phyloP scores from a whole-genome alignment of 805 yeast species.

The Babjeviella inositovora region DNA sequence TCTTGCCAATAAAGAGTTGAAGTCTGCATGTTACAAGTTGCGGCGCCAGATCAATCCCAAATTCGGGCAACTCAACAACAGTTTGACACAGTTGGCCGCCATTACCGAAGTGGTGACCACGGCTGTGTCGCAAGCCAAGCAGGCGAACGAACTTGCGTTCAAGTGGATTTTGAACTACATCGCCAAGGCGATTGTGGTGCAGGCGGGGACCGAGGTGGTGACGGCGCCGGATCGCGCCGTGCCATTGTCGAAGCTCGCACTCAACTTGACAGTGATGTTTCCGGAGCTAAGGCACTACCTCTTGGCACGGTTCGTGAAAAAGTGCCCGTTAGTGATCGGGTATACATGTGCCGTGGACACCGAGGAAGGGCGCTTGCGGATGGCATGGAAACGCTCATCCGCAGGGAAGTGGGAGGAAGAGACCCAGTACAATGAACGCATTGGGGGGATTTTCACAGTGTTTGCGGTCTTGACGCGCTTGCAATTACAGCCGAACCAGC shows the following conservation, averaged over 20 bases:
- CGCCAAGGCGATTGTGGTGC: conserved; percentile 76
- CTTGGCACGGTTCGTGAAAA: conserved; percentile 74
- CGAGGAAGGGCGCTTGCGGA: conserved; percentile 61
- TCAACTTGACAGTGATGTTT: conserved; percentile 27
- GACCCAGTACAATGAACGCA: conserved; percentile 64
- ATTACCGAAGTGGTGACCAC: conserved; percentile 33
- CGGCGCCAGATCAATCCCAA: conserved; percentile 74
- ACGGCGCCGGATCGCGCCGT: conserved; percentile 65
- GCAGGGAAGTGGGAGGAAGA: conserved; percentile 41
- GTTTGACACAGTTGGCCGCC: conserved; percentile 36
- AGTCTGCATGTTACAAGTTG: conserved; percentile 36
- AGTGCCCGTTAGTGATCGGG: conserved; percentile 83
- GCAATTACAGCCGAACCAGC: conserved; percentile 13
- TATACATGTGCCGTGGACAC: conserved; percentile 62
- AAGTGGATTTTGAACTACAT: conserved; percentile 69
- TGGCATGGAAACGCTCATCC: conserved; percentile 70
- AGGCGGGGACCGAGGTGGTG: conserved; percentile 84
- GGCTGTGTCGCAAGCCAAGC: conserved; percentile 29
- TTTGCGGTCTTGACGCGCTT: conserved; percentile 59
- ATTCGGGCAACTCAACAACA: conserved; percentile 81
- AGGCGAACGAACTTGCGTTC: conserved; percentile 30
- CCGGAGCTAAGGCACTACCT: conserved; percentile 38
- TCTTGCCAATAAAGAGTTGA: conserved; percentile 30
- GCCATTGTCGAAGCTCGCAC: conserved; percentile 59
- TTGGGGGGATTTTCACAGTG: conserved; percentile 73